Percentiles rank a stretch among this genome's conserved stretches.
Evolutionary conservation across 306 rosid genomes (phyloP).

Genomic region (Acmispon strigosus): DNA sequence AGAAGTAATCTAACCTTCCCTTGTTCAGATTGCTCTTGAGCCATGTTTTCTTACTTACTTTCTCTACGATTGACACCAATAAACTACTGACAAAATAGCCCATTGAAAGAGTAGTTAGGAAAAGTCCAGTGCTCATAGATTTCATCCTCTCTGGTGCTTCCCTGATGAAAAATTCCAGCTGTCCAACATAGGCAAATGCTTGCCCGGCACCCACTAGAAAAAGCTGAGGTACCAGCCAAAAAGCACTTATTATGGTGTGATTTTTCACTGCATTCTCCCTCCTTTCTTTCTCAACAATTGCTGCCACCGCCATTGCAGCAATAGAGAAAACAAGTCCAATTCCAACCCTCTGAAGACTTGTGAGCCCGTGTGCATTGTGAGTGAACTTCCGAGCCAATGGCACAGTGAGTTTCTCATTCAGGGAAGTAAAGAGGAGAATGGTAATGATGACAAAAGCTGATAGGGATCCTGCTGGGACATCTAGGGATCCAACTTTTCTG

Average conservation of each 20-base stretch:
- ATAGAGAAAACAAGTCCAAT: slow-evolving; percentile 66
- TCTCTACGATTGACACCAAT: slow-evolving; percentile 63
- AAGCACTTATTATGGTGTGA: slow-evolving; percentile 45
- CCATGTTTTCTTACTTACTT: slow-evolving; percentile 60
- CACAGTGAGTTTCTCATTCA: slow-evolving; percentile 64
- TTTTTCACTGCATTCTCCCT: slow-evolving; percentile 28
- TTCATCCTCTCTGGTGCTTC: slow-evolving; percentile 97
- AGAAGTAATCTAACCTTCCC: slow-evolving; percentile 60
- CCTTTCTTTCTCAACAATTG: slow-evolving; percentile 56
- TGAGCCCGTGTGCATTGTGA: slow-evolving; percentile 64
- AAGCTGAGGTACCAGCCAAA: slow-evolving; percentile 91
- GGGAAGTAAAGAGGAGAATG: slow-evolving; percentile 75
- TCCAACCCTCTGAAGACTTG: slow-evolving; percentile 96
- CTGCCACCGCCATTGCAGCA: slow-evolving; percentile 64
- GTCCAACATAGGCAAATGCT: slow-evolving; percentile 94
- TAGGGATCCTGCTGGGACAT: slow-evolving; percentile 71
- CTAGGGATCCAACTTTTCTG: slow-evolving; percentile 46
- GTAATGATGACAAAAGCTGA: slow-evolving; percentile 63
- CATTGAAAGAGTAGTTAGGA: slow-evolving; percentile 80
- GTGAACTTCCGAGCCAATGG: slow-evolving; percentile 77
- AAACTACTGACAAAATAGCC: slow-evolving; percentile 85
- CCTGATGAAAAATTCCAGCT: slow-evolving; percentile 88
- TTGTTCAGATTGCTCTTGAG: slow-evolving; percentile 60
- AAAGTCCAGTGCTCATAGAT: slow-evolving; percentile 93
- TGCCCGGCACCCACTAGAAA: slow-evolving; percentile 88